phyloP scores from a whole-genome alignment of 2,329 filamentous ascomycete genomes.

The Trichoderma sp. region DNA sequence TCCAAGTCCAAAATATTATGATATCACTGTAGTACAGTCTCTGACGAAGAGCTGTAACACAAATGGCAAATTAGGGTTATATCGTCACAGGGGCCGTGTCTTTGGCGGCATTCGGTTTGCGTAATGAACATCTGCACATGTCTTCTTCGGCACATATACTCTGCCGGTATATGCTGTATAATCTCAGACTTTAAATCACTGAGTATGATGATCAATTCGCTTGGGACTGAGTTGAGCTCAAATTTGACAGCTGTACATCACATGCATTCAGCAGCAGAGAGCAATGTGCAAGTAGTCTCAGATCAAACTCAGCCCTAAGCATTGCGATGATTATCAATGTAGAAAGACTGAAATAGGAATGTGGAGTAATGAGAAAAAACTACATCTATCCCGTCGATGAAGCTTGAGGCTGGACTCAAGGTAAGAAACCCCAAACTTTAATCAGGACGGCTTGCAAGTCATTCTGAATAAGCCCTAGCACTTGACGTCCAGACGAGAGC shows the following conservation, averaged over 20 bases:
- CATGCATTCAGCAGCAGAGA: not conserved
- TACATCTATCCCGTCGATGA: not conserved
- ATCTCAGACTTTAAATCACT: no score
- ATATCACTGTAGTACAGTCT: not conserved
- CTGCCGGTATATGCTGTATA: no score
- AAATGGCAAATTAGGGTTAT: no score
- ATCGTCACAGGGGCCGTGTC: no score
- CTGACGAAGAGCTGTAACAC: not conserved
- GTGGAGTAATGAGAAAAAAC: not conserved
- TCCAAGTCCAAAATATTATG: not conserved
- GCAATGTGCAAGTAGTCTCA: not conserved
- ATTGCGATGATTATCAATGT: not conserved
- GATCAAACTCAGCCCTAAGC: not conserved
- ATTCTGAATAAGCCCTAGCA: conserved; percentile 3
- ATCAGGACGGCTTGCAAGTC: no score
- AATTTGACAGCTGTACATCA: not conserved
- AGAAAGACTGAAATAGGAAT: not conserved
- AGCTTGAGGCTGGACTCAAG: not conserved
- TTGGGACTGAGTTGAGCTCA: not conserved
- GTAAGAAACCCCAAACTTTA: no score
- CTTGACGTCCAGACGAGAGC: not conserved
- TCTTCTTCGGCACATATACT: no score
- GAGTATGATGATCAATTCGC: no score
- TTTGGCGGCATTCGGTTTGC: no score
- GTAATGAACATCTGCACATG: no score